phyloP scores from a whole-genome alignment of 805 yeast genomes.

The Candida anglica region DNA sequence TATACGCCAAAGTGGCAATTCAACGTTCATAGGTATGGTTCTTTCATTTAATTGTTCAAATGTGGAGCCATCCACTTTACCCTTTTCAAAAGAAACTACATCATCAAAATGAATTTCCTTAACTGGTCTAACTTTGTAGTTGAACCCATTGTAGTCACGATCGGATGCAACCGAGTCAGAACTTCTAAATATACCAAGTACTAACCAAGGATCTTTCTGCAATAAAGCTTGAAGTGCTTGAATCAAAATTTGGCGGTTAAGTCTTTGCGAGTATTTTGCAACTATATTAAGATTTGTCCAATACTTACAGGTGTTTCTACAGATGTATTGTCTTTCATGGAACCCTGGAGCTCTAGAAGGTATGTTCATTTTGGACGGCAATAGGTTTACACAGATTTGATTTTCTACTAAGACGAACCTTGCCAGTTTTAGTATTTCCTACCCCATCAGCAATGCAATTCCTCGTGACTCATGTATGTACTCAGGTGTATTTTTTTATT shows the following conservation, averaged over 20 bases:
- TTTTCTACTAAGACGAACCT: too few species aligned
- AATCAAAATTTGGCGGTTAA: constrained; percentile 11
- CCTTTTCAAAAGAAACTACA: constrained; percentile 11
- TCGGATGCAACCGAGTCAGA: constrained; percentile 3
- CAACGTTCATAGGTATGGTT: constrained; percentile 6
- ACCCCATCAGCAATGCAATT: too few species aligned
- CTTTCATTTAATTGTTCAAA: constrained; percentile 11
- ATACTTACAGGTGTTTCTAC: constrained; percentile 14
- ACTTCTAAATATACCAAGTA: constrained; percentile 13
- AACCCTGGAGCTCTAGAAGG: constrained; percentile 13
- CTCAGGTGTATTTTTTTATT: too few species aligned
- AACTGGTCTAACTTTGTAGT: constrained; percentile 14
- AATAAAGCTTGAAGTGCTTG: constrained; percentile 13
- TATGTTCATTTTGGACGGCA: too few species aligned
- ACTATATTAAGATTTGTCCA: constrained; percentile 21
- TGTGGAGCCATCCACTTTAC: constrained; percentile 7
- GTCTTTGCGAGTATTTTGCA: constrained; percentile 12
- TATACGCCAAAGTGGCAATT: constrained; percentile 19
- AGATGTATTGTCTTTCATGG: constrained; percentile 18
- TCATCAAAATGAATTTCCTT: constrained; percentile 13
- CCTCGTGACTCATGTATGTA: too few species aligned
- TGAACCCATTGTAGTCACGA: constrained; percentile 6
- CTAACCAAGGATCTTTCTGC: constrained; percentile 12
- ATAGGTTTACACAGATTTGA: too few species aligned
- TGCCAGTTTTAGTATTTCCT: too few species aligned